Evolutionary conservation across 257 asterid genomes (phyloP).

Genomic region (Solanum habrochaites): DNA sequence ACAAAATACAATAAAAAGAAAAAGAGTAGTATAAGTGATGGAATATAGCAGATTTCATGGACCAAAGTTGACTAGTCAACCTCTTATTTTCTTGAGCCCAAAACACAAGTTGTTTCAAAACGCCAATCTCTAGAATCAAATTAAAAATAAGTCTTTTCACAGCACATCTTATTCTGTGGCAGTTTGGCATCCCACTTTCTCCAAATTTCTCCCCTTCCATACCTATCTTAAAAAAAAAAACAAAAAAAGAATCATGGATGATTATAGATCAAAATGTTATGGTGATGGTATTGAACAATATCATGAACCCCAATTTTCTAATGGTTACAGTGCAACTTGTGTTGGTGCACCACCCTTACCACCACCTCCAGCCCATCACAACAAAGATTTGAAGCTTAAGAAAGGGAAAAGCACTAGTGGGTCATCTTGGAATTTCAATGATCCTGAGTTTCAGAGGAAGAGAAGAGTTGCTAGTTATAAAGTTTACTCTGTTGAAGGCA

Average conservation of each 20-base stretch:
- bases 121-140: background rate
- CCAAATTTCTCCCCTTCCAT: conserved; percentile 6
- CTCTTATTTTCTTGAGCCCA: background rate
- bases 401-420: conserved; percentile 33
- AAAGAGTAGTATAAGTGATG: background rate
- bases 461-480: conserved; percentile 80
- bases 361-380: conserved; percentile 7
- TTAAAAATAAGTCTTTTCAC: background rate
- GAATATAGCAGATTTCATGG: background rate
- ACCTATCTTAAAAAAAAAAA: background rate
- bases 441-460: conserved; percentile 87
- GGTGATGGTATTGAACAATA: conserved; percentile 11
- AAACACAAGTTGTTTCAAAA: background rate
- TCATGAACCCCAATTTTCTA: conserved; percentile 11
- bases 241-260: conserved; percentile 3
- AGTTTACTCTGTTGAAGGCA: conserved; percentile 80
- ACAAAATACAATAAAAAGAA: too few species aligned
- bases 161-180: background rate
- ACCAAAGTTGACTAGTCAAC: background rate
- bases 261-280: conserved; percentile 27
- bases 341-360: conserved; percentile 3
- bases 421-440: conserved; percentile 42
- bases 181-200: conserved; percentile 16
- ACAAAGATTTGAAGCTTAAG: conserved; percentile 32
- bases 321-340: conserved; percentile 25